Evolutionary conservation across 202 grass and related monocot species (phyloP), one percentile per base, ranked within the genome.

Genomic region (Dendrocalamus latiflorus): DNA sequence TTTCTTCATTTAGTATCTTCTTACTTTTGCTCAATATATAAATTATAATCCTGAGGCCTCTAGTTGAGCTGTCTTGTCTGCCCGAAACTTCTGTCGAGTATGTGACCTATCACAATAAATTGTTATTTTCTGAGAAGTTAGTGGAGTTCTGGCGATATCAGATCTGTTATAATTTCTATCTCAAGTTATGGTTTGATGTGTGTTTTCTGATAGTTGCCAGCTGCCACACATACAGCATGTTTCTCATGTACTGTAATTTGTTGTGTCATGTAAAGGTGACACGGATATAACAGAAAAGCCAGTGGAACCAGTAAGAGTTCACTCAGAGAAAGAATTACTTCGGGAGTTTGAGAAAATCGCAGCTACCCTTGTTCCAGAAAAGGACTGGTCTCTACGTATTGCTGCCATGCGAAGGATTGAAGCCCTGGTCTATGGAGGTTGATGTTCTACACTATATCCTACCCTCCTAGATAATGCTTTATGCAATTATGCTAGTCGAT

Each of bases 241-340:
- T 86, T 72, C 41, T 85, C 4, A 71, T 7, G 20, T 64, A 18
- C 17, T 50, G 28, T 72, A 71, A 21, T 73, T 88, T 89, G 21
- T 69, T 86, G 65, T 70, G 43, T 77, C 65, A 80, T 72, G 84
- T 88, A 44, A 37, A 98, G 95, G 92, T 51, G 95, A 98, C 22
- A 80, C 78, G 2, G 90, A 98, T 90, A 70, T 85, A 75, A 81
- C 88, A 75, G 95, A 98, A 91, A 98, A 90, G 67, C 84, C 88
- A 82, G 82, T 94, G 75, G 92, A 93, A 47, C 90, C 95, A 82
- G 80, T 98, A 81, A 94, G 89, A 77, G 86, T 98, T 74, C 88
- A 94, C 80, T 98, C 95, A 20, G 95, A 98, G 77, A 98, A 98
- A 84, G 95, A 98, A 87, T 89, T 98, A 65, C 72, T 94, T 75